These are phyloP conservation scores for Hyphodiscus hymeniophilus DNA, from an alignment of 495 filamentous ascomycete species.

Conservation along the genomic window DNA sequence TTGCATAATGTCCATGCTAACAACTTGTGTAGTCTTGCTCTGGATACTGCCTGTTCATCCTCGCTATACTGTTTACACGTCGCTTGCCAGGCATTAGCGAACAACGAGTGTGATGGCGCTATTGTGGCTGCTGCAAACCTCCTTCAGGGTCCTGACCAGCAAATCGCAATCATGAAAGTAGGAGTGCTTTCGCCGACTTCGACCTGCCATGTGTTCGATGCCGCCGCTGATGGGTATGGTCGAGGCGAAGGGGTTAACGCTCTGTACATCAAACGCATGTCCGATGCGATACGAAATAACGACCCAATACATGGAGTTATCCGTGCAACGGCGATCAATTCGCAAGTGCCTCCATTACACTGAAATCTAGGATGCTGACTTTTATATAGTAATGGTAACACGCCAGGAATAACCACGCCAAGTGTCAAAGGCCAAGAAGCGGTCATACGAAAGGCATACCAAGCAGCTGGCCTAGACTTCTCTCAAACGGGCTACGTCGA, in stretches of 20 bases:
- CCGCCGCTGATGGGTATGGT: slow-evolving; percentile 53
- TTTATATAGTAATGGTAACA: slow-evolving; percentile 40
- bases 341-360: slow-evolving; percentile 18
- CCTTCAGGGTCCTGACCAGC: slow-evolving; percentile 4
- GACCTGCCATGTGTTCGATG: slow-evolving; percentile 37
- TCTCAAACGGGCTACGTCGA: slow-evolving; percentile 10
- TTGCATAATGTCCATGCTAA: slow-evolving; percentile 34
- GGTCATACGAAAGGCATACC: slow-evolving; percentile 45
- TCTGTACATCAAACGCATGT: slow-evolving; percentile 50
- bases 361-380: background rate
- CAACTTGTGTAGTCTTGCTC: slow-evolving; percentile 24
- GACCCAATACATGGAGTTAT: slow-evolving; percentile 56
- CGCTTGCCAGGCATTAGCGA: slow-evolving; percentile 2
- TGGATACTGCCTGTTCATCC: slow-evolving; percentile 16
- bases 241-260: slow-evolving; percentile 54
- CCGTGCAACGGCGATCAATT: slow-evolving; percentile 45
- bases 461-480: slow-evolving; percentile 20
- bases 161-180: slow-evolving; percentile 22
- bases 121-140: slow-evolving; percentile 28
- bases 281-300: slow-evolving; percentile 43
- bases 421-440: slow-evolving; percentile 46
- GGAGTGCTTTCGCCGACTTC: slow-evolving; percentile 32
- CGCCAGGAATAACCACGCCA: slow-evolving; percentile 49
- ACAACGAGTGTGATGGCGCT: slow-evolving; percentile 29
- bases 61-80: slow-evolving; percentile 23